Evolutionary conservation across 352 stramenopile genomes (phyloP).

Genomic region (Phytopythium delawarense): DNA sequence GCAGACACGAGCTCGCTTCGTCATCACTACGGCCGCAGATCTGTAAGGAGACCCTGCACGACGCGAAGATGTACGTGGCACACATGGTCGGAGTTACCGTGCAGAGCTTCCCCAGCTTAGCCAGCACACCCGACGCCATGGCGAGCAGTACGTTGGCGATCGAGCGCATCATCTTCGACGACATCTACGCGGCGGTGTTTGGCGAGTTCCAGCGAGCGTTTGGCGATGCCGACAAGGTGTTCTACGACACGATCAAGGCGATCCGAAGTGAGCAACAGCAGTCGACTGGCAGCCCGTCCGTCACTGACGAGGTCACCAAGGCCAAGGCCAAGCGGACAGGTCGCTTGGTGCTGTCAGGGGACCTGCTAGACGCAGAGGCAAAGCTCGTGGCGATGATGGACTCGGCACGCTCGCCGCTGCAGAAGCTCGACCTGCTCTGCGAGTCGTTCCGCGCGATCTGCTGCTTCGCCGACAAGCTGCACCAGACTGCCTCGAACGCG

Average conservation of each 20-base stretch:
- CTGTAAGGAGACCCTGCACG: constrained; percentile 50
- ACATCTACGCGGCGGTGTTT: constrained; percentile 63
- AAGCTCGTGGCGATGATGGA: constrained; percentile 46
- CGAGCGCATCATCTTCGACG: constrained; percentile 61
- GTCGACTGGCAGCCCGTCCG: background rate
- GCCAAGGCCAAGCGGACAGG: constrained; percentile 2
- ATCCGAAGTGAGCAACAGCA: constrained; percentile 36
- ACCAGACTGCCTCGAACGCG: constrained; percentile 55
- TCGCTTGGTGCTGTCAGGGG: constrained; percentile 18
- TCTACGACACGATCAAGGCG: constrained; percentile 39
- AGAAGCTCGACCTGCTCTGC: constrained; percentile 63
- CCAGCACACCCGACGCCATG: constrained; percentile 44
- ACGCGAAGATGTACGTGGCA: constrained; percentile 66
- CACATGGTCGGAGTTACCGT: constrained; percentile 53
- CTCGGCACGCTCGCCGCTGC: constrained; percentile 39
- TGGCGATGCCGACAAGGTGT: constrained; percentile 32
- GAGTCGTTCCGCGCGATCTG: constrained; percentile 56
- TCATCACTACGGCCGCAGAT: constrained; percentile 8
- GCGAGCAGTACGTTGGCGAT: constrained; percentile 47
- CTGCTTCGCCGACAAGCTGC: constrained; percentile 59
- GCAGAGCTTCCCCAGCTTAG: constrained; percentile 54
- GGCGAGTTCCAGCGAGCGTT: constrained; percentile 44
- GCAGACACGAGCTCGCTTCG: constrained; percentile 5
- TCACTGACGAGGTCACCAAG: background rate
- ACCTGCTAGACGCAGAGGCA: constrained; percentile 38